Evolutionary conservation across 139 green algal genomes (phyloP).

Genomic region (Haematococcus sp.): DNA sequence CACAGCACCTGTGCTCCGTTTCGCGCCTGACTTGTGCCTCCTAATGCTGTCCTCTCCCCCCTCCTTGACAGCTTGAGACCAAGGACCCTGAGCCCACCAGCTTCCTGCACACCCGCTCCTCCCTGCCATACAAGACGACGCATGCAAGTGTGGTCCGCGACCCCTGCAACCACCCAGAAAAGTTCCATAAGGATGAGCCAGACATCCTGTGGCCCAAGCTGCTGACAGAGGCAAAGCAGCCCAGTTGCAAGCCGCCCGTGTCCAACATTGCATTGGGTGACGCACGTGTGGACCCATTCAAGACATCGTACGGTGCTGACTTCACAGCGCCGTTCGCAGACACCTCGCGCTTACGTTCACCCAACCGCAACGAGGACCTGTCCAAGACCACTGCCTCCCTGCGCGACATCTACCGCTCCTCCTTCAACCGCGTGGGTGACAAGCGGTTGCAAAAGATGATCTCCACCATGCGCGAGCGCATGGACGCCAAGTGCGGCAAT

Average conservation of each 20-base stretch:
- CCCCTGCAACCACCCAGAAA: slow-evolving; percentile 60
- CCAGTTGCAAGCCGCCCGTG: slow-evolving; percentile 56
- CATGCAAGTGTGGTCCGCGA: slow-evolving; percentile 29
- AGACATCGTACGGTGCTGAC: slow-evolving; percentile 64
- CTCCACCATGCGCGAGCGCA: slow-evolving; percentile 70
- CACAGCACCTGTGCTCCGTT: too few relatives aligned
- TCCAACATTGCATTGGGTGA: slow-evolving; percentile 71
- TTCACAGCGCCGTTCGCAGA: slow-evolving; percentile 62
- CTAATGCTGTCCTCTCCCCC: too few relatives aligned
- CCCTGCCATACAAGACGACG: slow-evolving; percentile 17
- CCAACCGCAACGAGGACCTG: slow-evolving; percentile 76
- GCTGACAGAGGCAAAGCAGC: slow-evolving; percentile 48
- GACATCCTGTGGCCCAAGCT: slow-evolving; percentile 66
- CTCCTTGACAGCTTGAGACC: slow-evolving; percentile 27
- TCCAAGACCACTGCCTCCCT: slow-evolving; percentile 52
- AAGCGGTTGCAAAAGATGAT: slow-evolving; percentile 76
- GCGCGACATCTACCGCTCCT: slow-evolving; percentile 56
- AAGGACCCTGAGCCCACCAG: slow-evolving; percentile 46
- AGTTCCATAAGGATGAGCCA: slow-evolving; percentile 43
- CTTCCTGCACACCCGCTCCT: slow-evolving; percentile 65
- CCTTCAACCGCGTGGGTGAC: slow-evolving; percentile 72
- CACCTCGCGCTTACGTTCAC: slow-evolving; percentile 55
- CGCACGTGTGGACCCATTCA: slow-evolving; percentile 60
- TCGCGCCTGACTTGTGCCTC: too few relatives aligned
- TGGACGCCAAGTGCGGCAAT: slow-evolving; percentile 76